phyloP scores from a whole-genome alignment of 2,329 filamentous ascomycete species.

The Colletotrichum paranaense region DNA sequence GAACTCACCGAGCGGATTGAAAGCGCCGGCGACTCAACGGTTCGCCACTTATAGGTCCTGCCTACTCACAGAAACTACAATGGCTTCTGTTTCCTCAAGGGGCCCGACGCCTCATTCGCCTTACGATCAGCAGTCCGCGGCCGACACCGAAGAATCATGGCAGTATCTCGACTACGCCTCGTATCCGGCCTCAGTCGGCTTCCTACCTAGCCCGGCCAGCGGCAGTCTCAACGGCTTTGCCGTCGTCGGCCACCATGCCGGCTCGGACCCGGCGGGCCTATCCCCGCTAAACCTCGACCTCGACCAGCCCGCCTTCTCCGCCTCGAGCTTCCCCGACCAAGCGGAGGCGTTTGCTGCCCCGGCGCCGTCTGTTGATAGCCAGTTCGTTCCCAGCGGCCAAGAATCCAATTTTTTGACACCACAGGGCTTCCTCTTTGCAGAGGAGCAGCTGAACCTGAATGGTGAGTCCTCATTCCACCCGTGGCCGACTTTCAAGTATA shows the following conservation, averaged over 20 bases:
- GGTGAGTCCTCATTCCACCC: slow-evolving; percentile 40
- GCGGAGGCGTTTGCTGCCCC: slow-evolving; percentile 46
- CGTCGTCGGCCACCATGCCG: slow-evolving; percentile 53
- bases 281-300: slow-evolving; percentile 57
- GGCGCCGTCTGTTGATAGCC: slow-evolving; percentile 41
- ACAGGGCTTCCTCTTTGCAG: slow-evolving; percentile 52
- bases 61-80: slow-evolving; percentile 16
- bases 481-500: neutral
- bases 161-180: slow-evolving; percentile 53
- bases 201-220: slow-evolving; percentile 62
- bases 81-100: slow-evolving; percentile 54
- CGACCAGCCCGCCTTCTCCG: slow-evolving; percentile 48
- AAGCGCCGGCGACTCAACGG: neutral
- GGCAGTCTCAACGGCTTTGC: slow-evolving; percentile 63
- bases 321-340: slow-evolving; percentile 47
- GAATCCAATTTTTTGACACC: slow-evolving; percentile 48
- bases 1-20: neutral
- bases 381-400: slow-evolving; percentile 44
- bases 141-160: slow-evolving; percentile 58
- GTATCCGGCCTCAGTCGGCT: slow-evolving; percentile 52
- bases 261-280: slow-evolving; percentile 45
- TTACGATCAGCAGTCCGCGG: slow-evolving; percentile 52
- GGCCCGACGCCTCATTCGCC: slow-evolving; percentile 52
- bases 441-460: slow-evolving; percentile 46
- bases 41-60: neutral